phyloP scores from a whole-genome alignment of 345 rosid genomes.

The Populus tremula region DNA sequence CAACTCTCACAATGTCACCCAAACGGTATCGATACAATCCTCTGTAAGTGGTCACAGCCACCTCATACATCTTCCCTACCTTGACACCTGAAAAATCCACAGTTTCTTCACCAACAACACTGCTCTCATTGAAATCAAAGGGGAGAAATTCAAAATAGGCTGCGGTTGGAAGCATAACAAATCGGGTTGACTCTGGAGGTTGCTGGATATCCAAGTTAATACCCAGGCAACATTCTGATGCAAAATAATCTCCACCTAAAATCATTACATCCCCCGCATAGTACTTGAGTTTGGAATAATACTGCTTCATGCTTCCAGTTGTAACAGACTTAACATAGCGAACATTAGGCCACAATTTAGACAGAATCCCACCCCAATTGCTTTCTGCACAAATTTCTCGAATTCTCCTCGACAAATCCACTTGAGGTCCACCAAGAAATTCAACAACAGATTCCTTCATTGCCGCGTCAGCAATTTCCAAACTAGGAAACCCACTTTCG shows the following conservation, averaged over 20 bases:
- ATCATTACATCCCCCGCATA: conserved; percentile 41
- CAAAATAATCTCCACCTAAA: conserved; percentile 48
- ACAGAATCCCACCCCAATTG: conserved; percentile 43
- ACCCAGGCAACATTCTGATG: conserved; percentile 47
- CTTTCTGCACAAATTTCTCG: conserved; percentile 32
- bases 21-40: conserved; percentile 48
- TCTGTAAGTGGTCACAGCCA: conserved; percentile 43
- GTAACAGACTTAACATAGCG: conserved; percentile 44
- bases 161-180: conserved; percentile 42
- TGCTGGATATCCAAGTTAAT: conserved; percentile 42
- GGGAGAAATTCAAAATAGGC: conserved; percentile 56
- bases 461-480: conserved; percentile 27
- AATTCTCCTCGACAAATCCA: conserved; percentile 34
- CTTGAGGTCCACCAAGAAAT: conserved; percentile 43
- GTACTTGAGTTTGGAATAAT: conserved; percentile 39
- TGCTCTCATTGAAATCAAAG: conserved; percentile 22
- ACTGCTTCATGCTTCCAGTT: conserved; percentile 52
- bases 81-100: conserved; percentile 40
- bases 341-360: conserved; percentile 46
- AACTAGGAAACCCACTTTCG: conserved; percentile 33
- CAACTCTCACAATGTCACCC: conserved; percentile 48
- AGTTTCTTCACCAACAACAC: conserved; percentile 26
- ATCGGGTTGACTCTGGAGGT: conserved; percentile 39
- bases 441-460: conserved; percentile 39
- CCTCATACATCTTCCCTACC: conserved; percentile 47